These are phyloP conservation scores for Kuraishia piskuri DNA, from an alignment of 805 yeast genomes.

Conservation along the genomic window DNA sequence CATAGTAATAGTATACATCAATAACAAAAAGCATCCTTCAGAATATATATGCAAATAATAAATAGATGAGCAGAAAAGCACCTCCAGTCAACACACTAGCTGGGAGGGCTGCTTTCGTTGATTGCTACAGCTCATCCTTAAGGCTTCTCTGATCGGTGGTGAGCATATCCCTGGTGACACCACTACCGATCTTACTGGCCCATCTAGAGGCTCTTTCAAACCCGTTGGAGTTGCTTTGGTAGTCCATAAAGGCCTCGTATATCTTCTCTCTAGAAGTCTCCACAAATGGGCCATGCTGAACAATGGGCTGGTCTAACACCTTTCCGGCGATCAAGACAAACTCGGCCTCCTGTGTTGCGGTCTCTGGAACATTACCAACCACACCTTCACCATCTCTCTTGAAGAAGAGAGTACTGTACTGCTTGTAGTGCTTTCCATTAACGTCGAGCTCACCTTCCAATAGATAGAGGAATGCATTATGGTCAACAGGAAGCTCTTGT, in stretches of 20 bases:
- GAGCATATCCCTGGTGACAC: conserved; percentile 13
- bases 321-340: conserved; percentile 75
- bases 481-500: conserved; percentile 51
- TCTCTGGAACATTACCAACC: conserved; percentile 40
- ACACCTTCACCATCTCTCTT: conserved; percentile 60
- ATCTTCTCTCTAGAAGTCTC: conserved; percentile 62
- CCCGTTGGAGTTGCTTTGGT: conserved; percentile 60
- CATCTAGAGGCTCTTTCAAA: conserved; percentile 60
- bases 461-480: conserved; percentile 64
- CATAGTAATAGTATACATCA: background rate
- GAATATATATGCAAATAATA: background rate
- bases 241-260: conserved; percentile 62
- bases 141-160: background rate
- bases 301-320: conserved; percentile 61
- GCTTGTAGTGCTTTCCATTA: conserved; percentile 31
- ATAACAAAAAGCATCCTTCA: background rate
- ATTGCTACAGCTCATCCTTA: conserved; percentile 1
- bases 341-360: conserved; percentile 36
- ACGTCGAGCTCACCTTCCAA: conserved; percentile 51
- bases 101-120: background rate
- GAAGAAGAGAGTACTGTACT: conserved; percentile 52
- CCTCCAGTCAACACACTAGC: background rate
- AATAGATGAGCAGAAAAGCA: background rate
- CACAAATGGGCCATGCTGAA: conserved; percentile 91
- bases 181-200: conserved; percentile 34